Conservation (phyloP, 768 basidiomycete species). For the Calocera viscosa region DNA sequence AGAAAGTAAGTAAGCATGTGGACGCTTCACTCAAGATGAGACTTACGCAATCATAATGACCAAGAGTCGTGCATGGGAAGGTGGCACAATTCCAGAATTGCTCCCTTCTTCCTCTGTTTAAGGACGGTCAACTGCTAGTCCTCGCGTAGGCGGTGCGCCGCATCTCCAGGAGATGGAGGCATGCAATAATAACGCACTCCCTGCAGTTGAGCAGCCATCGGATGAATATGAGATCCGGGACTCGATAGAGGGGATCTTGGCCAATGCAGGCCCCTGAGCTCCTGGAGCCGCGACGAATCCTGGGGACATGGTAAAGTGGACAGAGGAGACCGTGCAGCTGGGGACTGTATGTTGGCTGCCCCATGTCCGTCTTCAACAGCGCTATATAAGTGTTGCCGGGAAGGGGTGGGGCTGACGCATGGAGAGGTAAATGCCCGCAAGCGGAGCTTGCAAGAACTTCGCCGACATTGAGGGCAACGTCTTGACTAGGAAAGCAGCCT, state of each 20-base stretch:
- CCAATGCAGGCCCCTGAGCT: not conserved
- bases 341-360: not conserved
- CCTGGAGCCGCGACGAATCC: not conserved
- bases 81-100: not conserved
- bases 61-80: not conserved
- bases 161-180: not conserved
- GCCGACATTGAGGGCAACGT: not conserved
- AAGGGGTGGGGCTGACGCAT: not conserved
- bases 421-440: not conserved
- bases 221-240: not conserved
- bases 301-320: not conserved
- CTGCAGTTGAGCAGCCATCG: not conserved
- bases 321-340: not conserved
- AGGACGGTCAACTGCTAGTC: not conserved
- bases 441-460: not conserved
- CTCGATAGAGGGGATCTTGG: not conserved
- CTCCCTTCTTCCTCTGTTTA: not conserved
- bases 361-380: not conserved
- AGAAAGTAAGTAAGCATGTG: not conserved
- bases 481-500: not conserved
- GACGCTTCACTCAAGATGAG: not conserved
- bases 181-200: not conserved
- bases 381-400: not conserved
- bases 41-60: constrained; percentile 14
- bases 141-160: not conserved